phyloP scores from a whole-genome alignment of 495 filamentous ascomycete species.

The Trichoderma gamsii region DNA sequence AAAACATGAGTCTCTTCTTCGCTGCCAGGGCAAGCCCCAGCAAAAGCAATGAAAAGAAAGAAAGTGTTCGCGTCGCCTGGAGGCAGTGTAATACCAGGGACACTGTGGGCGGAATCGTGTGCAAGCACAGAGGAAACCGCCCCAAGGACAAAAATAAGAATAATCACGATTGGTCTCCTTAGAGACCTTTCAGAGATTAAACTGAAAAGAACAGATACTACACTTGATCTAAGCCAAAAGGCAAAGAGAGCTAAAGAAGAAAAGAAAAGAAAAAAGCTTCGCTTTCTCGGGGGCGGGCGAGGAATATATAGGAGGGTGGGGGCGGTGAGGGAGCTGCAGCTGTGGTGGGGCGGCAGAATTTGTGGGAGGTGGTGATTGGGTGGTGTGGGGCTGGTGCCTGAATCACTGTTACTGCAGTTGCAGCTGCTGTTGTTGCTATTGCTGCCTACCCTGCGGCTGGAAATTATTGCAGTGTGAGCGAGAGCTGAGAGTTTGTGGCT shows the following conservation, averaged over 20 bases:
- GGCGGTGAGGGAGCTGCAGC: background rate
- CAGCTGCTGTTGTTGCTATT: too few relatives aligned
- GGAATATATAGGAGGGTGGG: background rate
- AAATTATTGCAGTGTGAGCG: too few relatives aligned
- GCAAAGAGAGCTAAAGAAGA: conserved; percentile 48
- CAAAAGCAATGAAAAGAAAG: conserved; percentile 28
- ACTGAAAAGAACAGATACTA: conserved; percentile 99
- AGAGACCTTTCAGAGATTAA: conserved; percentile 71
- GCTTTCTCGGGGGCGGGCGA: background rate
- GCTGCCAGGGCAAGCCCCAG: conserved; percentile 24
- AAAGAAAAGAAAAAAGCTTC: conserved; percentile 25
- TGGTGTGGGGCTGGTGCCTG: background rate
- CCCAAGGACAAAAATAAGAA: conserved; percentile 66
- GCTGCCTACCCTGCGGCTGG: too few relatives aligned
- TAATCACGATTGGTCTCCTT: conserved; percentile 75
- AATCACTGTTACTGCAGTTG: too few relatives aligned
- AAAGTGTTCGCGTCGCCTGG: conserved; percentile 28
- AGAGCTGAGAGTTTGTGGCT: too few relatives aligned
- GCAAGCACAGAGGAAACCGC: conserved; percentile 48
- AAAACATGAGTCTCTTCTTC: conserved; percentile 22
- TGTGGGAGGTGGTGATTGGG: background rate
- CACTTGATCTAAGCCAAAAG: conserved; percentile 96
- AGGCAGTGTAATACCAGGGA: conserved; percentile 32
- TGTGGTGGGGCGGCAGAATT: background rate
- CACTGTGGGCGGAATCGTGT: conserved; percentile 25